Conservation (phyloP, 148 eudicot genomes). For the Rhododendron griersonianum region DNA sequence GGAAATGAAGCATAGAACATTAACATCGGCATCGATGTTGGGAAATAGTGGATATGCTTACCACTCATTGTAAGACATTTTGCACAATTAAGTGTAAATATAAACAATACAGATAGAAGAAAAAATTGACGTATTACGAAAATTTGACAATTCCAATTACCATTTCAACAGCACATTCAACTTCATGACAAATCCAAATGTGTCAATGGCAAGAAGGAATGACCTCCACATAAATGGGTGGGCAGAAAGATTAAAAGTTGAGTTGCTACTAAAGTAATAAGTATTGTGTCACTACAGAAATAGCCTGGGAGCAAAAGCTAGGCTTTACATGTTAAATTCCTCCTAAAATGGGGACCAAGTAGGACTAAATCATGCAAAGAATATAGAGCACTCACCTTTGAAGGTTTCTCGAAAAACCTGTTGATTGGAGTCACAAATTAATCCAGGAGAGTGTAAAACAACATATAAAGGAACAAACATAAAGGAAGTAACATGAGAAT, state of each 20-base stretch:
- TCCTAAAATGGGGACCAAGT: background rate
- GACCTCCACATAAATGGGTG: background rate
- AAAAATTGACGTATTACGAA: background rate
- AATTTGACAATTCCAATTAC: background rate
- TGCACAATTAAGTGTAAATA: background rate
- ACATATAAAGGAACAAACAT: background rate
- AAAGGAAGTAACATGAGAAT: background rate
- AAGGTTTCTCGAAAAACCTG: constrained; percentile 79
- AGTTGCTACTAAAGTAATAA: background rate
- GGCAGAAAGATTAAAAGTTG: background rate
- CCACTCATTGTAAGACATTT: background rate
- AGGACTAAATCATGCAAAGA: background rate
- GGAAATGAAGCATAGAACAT: background rate
- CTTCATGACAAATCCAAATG: background rate
- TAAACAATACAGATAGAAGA: background rate
- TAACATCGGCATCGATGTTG: background rate
- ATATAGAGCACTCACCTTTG: constrained; percentile 50
- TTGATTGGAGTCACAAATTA: constrained; percentile 16
- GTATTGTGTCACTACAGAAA: background rate
- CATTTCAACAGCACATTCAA: background rate
- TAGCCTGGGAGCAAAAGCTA: background rate
- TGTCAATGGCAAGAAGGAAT: background rate
- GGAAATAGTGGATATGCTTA: background rate
- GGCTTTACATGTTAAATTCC: background rate
- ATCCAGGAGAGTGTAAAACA: background rate